These are phyloP conservation scores for Aphanocladium album DNA, from an alignment of 2,329 filamentous ascomycete species.

Conservation along the genomic window DNA sequence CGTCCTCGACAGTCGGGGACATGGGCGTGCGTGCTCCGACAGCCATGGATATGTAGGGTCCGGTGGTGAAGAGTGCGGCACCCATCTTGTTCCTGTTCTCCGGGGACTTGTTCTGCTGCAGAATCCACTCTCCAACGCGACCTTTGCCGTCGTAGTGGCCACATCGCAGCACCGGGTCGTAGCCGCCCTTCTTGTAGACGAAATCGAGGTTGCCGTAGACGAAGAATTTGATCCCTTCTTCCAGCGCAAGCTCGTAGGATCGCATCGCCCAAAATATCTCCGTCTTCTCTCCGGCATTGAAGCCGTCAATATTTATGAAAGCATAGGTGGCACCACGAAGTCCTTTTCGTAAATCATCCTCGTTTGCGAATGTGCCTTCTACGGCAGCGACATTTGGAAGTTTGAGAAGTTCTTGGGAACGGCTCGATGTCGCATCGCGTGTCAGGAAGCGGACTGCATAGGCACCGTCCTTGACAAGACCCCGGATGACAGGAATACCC, in stretches of 20 bases:
- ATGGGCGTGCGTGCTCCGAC: constrained; percentile 33
- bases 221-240: constrained; percentile 38
- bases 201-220: constrained; percentile 47
- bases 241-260: constrained; percentile 36
- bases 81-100: constrained; percentile 24
- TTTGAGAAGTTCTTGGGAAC: constrained; percentile 36
- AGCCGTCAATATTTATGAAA: constrained; percentile 51
- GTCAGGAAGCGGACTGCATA: constrained; percentile 45
- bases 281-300: constrained; percentile 47
- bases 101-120: constrained; percentile 31
- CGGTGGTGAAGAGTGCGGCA: constrained; percentile 35
- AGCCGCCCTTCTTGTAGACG: constrained; percentile 41
- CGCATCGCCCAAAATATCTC: constrained; percentile 46
- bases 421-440: constrained; percentile 35
- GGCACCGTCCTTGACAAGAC: constrained; percentile 34
- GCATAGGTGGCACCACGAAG: constrained; percentile 43
- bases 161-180: constrained; percentile 37
- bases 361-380: constrained; percentile 43
- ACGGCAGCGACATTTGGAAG: constrained; percentile 43
- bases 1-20: constrained; percentile 34
- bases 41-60: constrained; percentile 43
- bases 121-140: constrained; percentile 39
- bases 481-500: constrained; percentile 42
- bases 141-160: constrained; percentile 48
- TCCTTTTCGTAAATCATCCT: constrained; percentile 37